These are phyloP conservation scores for Arachis hypogaea DNA, from an alignment of 306 rosid genomes.

Conservation along the genomic window DNA sequence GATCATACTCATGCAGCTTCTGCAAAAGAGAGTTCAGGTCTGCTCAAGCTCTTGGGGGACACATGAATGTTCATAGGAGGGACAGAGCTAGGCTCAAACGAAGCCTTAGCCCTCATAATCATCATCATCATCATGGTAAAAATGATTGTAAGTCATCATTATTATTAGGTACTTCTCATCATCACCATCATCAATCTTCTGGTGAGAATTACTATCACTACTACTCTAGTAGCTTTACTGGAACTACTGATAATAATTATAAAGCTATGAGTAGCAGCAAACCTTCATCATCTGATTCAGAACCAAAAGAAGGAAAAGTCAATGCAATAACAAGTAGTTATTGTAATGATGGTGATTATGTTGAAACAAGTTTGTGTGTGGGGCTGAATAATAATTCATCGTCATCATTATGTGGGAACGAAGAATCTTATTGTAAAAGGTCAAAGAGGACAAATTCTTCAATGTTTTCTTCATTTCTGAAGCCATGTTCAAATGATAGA, in stretches of 20 bases:
- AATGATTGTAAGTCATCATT: conserved; percentile 37
- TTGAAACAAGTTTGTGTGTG: conserved; percentile 62
- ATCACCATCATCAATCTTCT: conserved; percentile 29
- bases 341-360: conserved; percentile 37
- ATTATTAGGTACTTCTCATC: background rate
- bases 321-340: conserved; percentile 37
- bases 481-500: conserved; percentile 51
- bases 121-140: conserved; percentile 25
- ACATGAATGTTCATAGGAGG: conserved; percentile 92
- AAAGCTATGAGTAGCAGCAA: no score
- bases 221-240: no score
- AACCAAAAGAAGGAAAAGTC: conserved; percentile 32
- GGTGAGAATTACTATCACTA: background rate
- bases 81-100: conserved; percentile 84
- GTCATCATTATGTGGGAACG: conserved; percentile 33
- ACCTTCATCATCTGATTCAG: conserved; percentile 18
- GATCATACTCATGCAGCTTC: conserved; percentile 84
- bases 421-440: conserved; percentile 47
- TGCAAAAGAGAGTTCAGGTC: conserved; percentile 84
- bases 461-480: conserved; percentile 41
- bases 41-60: conserved; percentile 97
- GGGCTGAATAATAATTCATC: conserved; percentile 47
- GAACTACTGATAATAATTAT: no score
- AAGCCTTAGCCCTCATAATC: conserved; percentile 36
- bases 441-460: conserved; percentile 42